These are phyloP conservation scores for Gossypium arboreum DNA, from an alignment of 345 rosid species.

Conservation along the genomic window DNA sequence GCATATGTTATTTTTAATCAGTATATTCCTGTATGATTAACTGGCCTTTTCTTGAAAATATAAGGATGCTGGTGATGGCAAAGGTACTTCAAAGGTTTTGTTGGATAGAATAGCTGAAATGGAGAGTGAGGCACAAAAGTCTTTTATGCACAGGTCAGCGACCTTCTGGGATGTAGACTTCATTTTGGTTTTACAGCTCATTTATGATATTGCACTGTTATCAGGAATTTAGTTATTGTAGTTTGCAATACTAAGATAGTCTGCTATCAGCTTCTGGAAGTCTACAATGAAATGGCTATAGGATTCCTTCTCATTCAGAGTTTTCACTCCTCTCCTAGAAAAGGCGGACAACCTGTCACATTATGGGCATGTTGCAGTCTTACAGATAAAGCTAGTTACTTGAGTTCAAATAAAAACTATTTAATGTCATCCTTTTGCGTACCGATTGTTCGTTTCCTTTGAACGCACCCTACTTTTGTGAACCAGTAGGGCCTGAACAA, in stretches of 20 bases:
- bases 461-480: no score
- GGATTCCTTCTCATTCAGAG: not conserved
- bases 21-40: conserved; percentile 11
- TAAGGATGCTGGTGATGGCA: conserved; percentile 78
- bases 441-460: not conserved
- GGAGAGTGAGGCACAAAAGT: conserved; percentile 96
- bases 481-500: no score
- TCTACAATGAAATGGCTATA: not conserved
- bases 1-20: conserved; percentile 12
- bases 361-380: not conserved
- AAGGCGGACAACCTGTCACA: not conserved
- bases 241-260: not conserved
- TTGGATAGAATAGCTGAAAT: conserved; percentile 64
- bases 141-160: conserved; percentile 95
- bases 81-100: conserved; percentile 69
- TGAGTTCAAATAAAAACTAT: no score
- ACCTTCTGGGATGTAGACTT: conserved; percentile 21
- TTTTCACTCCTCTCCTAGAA: not conserved
- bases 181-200: conserved; percentile 14
- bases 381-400: not conserved
- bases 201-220: not conserved
- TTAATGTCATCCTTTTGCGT: no score
- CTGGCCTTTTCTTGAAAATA: conserved; percentile 27
- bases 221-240: conserved; percentile 6
- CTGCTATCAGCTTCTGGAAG: not conserved